These are phyloP conservation scores for Coffea canephora DNA, from an alignment of 257 asterid species.

Conservation along the genomic window DNA sequence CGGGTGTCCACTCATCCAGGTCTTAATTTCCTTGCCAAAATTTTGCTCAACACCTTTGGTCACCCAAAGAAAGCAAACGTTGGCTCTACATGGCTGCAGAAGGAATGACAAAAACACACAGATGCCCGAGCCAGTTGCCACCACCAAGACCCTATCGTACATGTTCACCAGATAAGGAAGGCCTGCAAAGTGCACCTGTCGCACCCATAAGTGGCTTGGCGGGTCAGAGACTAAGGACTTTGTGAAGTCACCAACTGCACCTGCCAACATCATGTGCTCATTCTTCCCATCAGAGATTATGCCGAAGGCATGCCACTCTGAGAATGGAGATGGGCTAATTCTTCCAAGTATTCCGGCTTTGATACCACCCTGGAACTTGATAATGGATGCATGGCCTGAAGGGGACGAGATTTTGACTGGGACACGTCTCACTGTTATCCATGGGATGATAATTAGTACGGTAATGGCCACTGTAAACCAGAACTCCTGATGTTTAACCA, in stretches of 20 bases:
- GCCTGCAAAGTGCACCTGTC: slow-evolving; percentile 68
- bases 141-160: slow-evolving; percentile 54
- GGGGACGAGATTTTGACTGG: slow-evolving; percentile 52
- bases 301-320: slow-evolving; percentile 86
- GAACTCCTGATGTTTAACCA: slow-evolving; percentile 48
- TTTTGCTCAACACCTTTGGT: slow-evolving; percentile 66
- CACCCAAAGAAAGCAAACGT: slow-evolving; percentile 65
- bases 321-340: slow-evolving; percentile 71
- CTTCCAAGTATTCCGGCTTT: slow-evolving; percentile 62
- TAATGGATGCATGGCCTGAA: slow-evolving; percentile 65
- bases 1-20: slow-evolving; percentile 49
- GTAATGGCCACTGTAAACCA: slow-evolving; percentile 52
- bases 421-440: slow-evolving; percentile 60
- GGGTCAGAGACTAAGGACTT: slow-evolving; percentile 44
- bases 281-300: slow-evolving; percentile 58
- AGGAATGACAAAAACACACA: slow-evolving; percentile 71
- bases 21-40: slow-evolving; percentile 54
- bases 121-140: slow-evolving; percentile 75
- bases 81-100: slow-evolving; percentile 54
- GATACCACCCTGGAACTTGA: slow-evolving; percentile 63
- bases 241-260: slow-evolving; percentile 78
- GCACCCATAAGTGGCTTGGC: slow-evolving; percentile 64
- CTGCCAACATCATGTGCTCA: slow-evolving; percentile 75
- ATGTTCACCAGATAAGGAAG: slow-evolving; percentile 63
- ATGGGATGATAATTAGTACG: slow-evolving; percentile 46